phyloP scores from a whole-genome alignment of 306 rosid genomes.

The Dicorynia guianensis region DNA sequence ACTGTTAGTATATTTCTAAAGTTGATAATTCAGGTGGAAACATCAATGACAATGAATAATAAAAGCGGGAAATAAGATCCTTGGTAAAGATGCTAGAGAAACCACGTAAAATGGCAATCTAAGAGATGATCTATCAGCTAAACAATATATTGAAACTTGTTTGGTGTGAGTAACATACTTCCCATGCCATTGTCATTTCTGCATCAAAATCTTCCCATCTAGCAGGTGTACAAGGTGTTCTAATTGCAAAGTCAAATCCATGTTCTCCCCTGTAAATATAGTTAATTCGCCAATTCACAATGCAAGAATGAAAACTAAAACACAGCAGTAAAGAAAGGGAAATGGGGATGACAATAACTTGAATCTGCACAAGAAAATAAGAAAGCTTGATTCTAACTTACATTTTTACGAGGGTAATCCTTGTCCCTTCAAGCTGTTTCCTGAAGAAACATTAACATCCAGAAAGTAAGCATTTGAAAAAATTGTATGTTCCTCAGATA shows the following conservation, averaged over 20 bases:
- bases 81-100: slow-evolving; percentile 15
- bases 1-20: not conserved
- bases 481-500: slow-evolving; percentile 29
- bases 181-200: slow-evolving; percentile 95
- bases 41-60: not conserved
- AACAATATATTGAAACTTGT: slow-evolving; percentile 15
- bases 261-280: slow-evolving; percentile 67
- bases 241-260: slow-evolving; percentile 89
- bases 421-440: slow-evolving; percentile 96
- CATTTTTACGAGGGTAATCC: slow-evolving; percentile 82
- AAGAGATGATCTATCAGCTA: slow-evolving; percentile 29
- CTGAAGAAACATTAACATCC: slow-evolving; percentile 61
- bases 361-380: slow-evolving; percentile 41
- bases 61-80: not conserved
- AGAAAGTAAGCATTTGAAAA: slow-evolving; percentile 46
- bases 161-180: slow-evolving; percentile 61
- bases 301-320: slow-evolving; percentile 16
- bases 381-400: slow-evolving; percentile 47
- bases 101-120: slow-evolving; percentile 15
- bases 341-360: slow-evolving; percentile 33
- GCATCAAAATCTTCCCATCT: slow-evolving; percentile 95
- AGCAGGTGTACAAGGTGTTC: slow-evolving; percentile 85
- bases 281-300: slow-evolving; percentile 28
- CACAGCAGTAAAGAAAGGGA: slow-evolving; percentile 5
- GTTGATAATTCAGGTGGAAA: slow-evolving; percentile 7